Base-by-base conservation (phyloP, 306 rosid genomes). In the Vicia villosa region DNA sequence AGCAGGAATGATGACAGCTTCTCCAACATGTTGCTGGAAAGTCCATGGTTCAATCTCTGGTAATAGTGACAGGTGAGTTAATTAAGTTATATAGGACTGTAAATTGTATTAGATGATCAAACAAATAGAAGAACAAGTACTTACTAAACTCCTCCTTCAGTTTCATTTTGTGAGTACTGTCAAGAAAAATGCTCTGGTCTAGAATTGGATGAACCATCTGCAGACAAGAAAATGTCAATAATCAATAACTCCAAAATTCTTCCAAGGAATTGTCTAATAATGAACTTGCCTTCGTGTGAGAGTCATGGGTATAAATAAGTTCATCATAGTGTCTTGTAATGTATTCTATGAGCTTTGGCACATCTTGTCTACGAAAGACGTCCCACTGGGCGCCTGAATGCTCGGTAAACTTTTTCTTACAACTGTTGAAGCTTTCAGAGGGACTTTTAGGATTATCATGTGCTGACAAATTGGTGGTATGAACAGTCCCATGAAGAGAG, bases 31-130 rank as follows among this genome's bases (percentile, higher is more conserved):
- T 82, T 94, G 99, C 82, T 80, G 86, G 57, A 94, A 94, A 64
- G 86, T 83, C 99, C 99, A 94, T 21, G 99, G 99, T 82, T 94
- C 99, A 80, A 94, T 86, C 78, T 88, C 99, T 94, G 83, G 73
- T 46, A 37, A 77, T 38, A 79, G 76, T 8, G 66, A 68, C 42
- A 73, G 15, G 16, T 8, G 41, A 28, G 75, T 68, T 45, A 56
- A 52, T 76, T 50, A 55, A 60, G 40, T 65, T 52, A 60, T 75
- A 66, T 55, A 72, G 11, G 52, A 41, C 49, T 34, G 58, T 15
- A 46, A 49, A 40, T 42, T 55, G 66, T 20, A 57, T 42, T 37
- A 60, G 56, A 71, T 37, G 69, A 80, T 20, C 50, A 75, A 72
- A 80, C 55, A 32, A 22, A 72, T 5, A 22, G 12, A 50, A 70